Base-by-base conservation (phyloP, 2,329 filamentous ascomycete genomes). In the Diplodia corticola region DNA sequence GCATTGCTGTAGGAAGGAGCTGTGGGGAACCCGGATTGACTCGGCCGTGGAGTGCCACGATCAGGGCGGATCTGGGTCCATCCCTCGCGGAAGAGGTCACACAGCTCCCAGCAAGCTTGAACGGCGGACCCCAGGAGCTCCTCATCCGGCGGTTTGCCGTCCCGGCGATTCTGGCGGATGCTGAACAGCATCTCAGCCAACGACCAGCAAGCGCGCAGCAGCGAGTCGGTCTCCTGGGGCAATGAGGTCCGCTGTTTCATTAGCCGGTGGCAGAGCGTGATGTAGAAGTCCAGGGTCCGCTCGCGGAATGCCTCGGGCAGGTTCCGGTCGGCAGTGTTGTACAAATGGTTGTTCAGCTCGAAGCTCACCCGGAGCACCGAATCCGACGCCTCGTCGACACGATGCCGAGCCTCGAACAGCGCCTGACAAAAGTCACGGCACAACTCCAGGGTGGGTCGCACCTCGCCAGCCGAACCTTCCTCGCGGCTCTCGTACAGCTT, bases 131-230 rank as follows among this genome's bases (percentile, higher is more conserved):
- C 89, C 0, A 97, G 83, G 0, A 97, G 83, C 73, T 97, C 93
- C 73, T 94, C 92, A 69, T 96, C 92, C 0, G 90, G 83, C 0
- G 83, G 80, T 70, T 87, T 91, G 22, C 88, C 88, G 70, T 95
- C 91, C 37, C 90, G 85, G 69, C 86, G 88, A 76, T 89, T 94
- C 73, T 97, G 93, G 2, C 93, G 89, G 48, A 98, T 84, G 75
- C 88, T 96, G 78, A 97, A 97, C 0, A 98, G 85, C 88, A 96
- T 96, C 77, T 97, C 93, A 7, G 93, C 92, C 13, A 98, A 80
- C 3, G 89, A 86, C 94, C 94, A 97, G 74, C 93, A 97, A 24
- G 93, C 91, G 65, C 89, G 86, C 3, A 97, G 84, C 4, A 97
- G 83, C 6, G 91, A 89, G 75, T 97, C 93, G 0, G 92, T 94